phyloP scores from a whole-genome alignment of 1,139 yeast species.

The Hansenula lynferdii region DNA sequence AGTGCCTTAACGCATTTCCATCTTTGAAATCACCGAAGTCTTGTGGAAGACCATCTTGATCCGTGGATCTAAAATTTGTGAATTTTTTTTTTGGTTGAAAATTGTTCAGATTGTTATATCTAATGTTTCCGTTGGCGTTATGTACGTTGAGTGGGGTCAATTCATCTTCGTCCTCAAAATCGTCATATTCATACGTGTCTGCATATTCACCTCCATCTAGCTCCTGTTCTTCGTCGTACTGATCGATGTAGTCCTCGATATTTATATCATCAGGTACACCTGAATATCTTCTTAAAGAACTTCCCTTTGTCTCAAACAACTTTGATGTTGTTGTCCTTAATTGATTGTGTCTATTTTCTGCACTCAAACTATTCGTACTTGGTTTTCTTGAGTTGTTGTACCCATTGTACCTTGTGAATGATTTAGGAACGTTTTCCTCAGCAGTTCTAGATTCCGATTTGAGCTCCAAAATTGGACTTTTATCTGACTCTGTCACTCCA shows the following conservation, averaged over 20 bases:
- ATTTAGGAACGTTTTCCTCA: not conserved
- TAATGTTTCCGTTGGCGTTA: conserved; percentile 29
- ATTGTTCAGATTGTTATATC: conserved; percentile 11
- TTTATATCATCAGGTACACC: conserved; percentile 67
- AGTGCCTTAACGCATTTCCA: conserved; percentile 5
- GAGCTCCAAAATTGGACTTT: not conserved
- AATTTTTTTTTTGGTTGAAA: conserved; percentile 29
- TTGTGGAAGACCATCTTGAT: conserved; percentile 7
- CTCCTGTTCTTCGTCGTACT: conserved; percentile 42
- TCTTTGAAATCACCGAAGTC: conserved; percentile 6
- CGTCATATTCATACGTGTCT: conserved; percentile 25
- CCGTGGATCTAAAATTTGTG: conserved; percentile 21
- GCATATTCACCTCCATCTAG: conserved; percentile 23
- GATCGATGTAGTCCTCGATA: conserved; percentile 51
- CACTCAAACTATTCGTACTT: conserved; percentile 8
- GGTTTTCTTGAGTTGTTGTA: conserved; percentile 12
- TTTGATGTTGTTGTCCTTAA: conserved; percentile 68
- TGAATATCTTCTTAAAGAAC: conserved; percentile 67
- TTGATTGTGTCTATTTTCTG: conserved; percentile 22
- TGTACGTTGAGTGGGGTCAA: conserved; percentile 27
- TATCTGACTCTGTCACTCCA: too few species aligned
- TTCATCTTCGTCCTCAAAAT: conserved; percentile 22
- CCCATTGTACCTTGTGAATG: conserved; percentile 18
- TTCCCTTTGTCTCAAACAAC: conserved; percentile 64
- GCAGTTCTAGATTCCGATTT: not conserved